Evolutionary conservation across 2,329 filamentous ascomycete species (phyloP), one percentile per base, ranked within the genome.

Genomic region (Venturia aucupariae): DNA sequence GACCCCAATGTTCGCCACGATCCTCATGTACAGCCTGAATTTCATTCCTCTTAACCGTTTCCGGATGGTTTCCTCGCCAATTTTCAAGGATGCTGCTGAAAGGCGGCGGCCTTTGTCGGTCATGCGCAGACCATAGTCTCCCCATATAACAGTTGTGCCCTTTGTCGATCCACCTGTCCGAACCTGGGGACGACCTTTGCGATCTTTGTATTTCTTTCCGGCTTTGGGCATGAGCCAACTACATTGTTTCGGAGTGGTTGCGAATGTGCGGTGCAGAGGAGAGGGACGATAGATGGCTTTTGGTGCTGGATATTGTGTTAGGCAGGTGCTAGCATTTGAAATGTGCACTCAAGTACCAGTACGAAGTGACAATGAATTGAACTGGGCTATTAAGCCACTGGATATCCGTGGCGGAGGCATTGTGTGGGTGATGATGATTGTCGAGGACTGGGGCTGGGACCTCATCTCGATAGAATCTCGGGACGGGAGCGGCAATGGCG

Each of bases 141-240:
- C 94, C 91, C 92, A 97, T 65, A 95, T 86, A 24, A 99, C 89
- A 0, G 93, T 97, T 42, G 94, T 99, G 70, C 94, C 94, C 75
- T 95, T 92, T 42, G 84, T 87, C 64, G 90, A 95, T 67, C 94
- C 94, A 67, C 94, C 94, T 0, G 92, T 99, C 30, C 90, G 85
- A 60, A 97, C 92, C 70, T 91, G 86, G 61, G 90, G 88, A 1
- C 92, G 86, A 46, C 93, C 94, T 79, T 97, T 97, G 68, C 84
- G 84, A 69, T 92, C 92, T 81, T 95, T 96, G 76, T 90, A 90
- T 72, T 86, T 88, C 74, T 91, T 92, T 68, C 90, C 86, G 70
- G 87, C 78, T 71, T 85, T 88, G 41, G 93, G 93, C 65, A 90
- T 84, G 60, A 97, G 88, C 92, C 92, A 97, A 73, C 85, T 89